Evolutionary conservation across 805 yeast genomes (phyloP), one percentile per base, ranked within the genome.

Genomic region (Pichia gijzeniarum): DNA sequence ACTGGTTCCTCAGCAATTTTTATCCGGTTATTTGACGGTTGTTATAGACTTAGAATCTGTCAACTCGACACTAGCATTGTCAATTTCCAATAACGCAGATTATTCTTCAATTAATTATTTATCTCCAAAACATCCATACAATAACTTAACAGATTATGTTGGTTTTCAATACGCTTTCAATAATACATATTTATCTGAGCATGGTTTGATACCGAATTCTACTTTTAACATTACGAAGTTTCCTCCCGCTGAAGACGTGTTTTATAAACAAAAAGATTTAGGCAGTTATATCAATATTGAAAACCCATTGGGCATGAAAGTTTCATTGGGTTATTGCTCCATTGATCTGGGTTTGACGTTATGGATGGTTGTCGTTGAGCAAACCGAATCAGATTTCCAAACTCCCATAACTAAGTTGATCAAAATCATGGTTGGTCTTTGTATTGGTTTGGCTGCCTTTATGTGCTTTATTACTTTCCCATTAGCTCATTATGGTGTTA

Each of bases 311-410:
- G 65, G 64, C 5, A 52, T 55, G 3, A 52, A 62, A 12, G 72
- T 82, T 4, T 79, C 90, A 1, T 68, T 76, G 2, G 88, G 88
- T 0, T 81, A 65, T 54, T 65, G 79, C 0, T 66, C 71, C 0
- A 73, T 74, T 13, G 61, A 70, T 22, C 64, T 75, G 38, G 45
- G 54, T 2, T 62, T 72, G 37, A 71, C 68, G 1, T 68, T 67
- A 12, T 89, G 96, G 97, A 75, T 79, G n/a, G 80, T 89, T 2
- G 63, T 80, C 0, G 77, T 89, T 4, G 82, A 82, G 52, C 95
- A 87, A 58, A 65, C 72, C 1, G 72, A 77, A 49, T 51, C 68
- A 2, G 73, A 64, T 2, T 86, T 88, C 60, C 67, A 77, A 59
- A 75, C 70, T 3, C 93, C 95, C 0, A 72, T 82, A 5, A 65